A percentile compares a stretch with the other conserved stretches of the same genome.
Conservation (phyloP, 2,329 filamentous ascomycete genomes). For the Akanthomyces dipterigenus region DNA sequence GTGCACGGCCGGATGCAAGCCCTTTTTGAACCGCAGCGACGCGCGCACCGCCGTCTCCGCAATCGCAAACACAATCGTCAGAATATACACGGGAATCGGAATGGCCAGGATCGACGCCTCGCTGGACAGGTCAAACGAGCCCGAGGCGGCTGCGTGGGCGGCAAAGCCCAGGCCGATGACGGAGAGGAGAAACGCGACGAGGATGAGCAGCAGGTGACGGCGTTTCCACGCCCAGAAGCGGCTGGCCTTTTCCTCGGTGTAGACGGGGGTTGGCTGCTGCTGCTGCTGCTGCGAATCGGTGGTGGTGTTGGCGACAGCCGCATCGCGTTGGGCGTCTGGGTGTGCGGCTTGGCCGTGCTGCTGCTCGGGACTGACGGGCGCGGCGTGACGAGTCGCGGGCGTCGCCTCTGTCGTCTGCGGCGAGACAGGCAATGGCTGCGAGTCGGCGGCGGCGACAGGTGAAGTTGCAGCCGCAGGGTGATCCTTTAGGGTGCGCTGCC, state of each 20-base stretch:
- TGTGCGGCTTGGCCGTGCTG: not conserved
- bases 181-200: not conserved
- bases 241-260: not conserved
- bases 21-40: not conserved
- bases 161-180: not conserved
- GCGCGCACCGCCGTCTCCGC: not conserved
- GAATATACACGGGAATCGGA: not conserved
- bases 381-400: not conserved
- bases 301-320: not conserved
- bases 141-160: not conserved
- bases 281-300: too few relatives aligned
- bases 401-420: not conserved
- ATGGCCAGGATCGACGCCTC: not conserved
- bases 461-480: not conserved
- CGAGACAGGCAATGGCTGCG: not conserved
- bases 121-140: not conserved
- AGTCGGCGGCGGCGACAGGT: not conserved
- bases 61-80: not conserved
- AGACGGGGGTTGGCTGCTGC: not conserved
- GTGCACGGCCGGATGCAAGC: slow-evolving; percentile 4
- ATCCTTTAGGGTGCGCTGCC: not conserved
- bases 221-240: not conserved
- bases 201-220: not conserved
- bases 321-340: not conserved
- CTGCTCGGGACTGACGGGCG: not conserved